These are phyloP conservation scores for Apium graveolens DNA, from an alignment of 129 eudicot species.

Conservation along the genomic window DNA sequence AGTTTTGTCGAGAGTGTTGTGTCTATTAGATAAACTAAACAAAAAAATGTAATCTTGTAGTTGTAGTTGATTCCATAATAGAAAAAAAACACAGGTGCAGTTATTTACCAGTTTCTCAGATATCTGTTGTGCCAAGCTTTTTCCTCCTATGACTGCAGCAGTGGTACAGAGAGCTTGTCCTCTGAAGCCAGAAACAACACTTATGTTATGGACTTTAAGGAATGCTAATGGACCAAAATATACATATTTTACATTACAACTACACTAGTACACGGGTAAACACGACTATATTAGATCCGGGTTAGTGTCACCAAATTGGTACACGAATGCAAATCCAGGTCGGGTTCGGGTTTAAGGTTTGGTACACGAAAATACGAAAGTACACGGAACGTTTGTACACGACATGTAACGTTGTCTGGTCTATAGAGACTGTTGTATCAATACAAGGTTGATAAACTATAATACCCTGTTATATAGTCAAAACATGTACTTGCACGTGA, in stretches of 20 bases:
- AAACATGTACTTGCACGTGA: neutral
- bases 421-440: neutral
- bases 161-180: slow-evolving; percentile 93
- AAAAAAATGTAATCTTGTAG: neutral
- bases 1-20: no score
- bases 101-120: slow-evolving; percentile 60
- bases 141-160: slow-evolving; percentile 97
- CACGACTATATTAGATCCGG: no score
- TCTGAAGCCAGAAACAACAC: slow-evolving; percentile 31
- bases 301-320: no score
- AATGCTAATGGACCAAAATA: neutral
- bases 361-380: no score
- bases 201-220: neutral
- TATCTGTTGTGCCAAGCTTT: slow-evolving; percentile 81
- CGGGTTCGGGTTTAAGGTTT: no score
- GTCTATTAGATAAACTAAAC: neutral
- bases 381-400: no score
- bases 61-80: neutral
- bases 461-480: neutral
- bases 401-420: no score
- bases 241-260: neutral
- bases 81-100: neutral
- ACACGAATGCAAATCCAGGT: no score
- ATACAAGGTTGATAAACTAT: neutral
- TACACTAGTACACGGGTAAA: no score